phyloP scores from a whole-genome alignment of 306 rosid genomes.

The Inga leiocalycina region DNA sequence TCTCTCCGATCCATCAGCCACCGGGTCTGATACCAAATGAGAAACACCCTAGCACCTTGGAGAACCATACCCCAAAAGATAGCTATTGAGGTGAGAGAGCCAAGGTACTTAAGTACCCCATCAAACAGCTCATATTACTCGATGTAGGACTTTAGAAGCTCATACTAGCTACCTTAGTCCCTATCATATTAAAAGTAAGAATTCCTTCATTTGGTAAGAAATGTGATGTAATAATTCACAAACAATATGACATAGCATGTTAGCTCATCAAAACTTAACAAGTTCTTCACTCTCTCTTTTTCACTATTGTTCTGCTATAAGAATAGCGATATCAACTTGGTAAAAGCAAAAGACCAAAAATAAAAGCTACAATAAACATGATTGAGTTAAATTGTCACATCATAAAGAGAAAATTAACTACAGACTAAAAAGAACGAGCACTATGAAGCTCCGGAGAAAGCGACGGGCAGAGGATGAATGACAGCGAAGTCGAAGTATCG shows the following conservation, averaged over 20 bases:
- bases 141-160: slow-evolving; percentile 28
- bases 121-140: slow-evolving; percentile 12
- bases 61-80: too few relatives aligned
- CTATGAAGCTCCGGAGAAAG: too few relatives aligned
- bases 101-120: background rate
- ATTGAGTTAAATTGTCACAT: background rate
- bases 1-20: too few relatives aligned
- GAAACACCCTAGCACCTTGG: too few relatives aligned
- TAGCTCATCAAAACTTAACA: background rate
- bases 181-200: slow-evolving; percentile 3
- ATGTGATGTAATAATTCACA: background rate
- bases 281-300: background rate
- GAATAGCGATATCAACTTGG: background rate
- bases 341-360: slow-evolving; percentile 1
- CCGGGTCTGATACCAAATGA: too few relatives aligned
- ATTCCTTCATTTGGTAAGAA: background rate
- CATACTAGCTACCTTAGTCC: too few relatives aligned
- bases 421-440: too few relatives aligned
- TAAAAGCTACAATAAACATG: background rate
- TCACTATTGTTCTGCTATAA: background rate
- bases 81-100: too few relatives aligned
- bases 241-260: background rate
- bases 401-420: background rate
- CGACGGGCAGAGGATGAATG: too few relatives aligned
- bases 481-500: too few relatives aligned